Base-by-base conservation (phyloP, 345 rosid species). In the Syzygium aqueum region DNA sequence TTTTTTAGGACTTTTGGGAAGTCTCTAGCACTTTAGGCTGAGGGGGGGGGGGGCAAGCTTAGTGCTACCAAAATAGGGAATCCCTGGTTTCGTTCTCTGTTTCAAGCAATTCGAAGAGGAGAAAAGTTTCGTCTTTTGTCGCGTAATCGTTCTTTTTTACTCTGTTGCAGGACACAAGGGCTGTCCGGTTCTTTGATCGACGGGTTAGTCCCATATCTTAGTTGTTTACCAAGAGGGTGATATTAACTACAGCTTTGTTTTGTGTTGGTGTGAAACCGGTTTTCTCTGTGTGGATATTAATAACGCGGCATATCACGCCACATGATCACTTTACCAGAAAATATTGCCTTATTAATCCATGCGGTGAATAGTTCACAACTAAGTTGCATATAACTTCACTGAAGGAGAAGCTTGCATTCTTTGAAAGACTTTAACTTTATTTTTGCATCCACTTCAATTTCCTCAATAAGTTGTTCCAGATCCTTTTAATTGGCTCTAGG, bases 131-230 rank as follows among this genome's bases (percentile, higher is more conserved):
- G 27, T 53, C 54, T 49, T 51, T 86, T 23, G 51, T 59, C 15
- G 9, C 21, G 0, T 85, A 63, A 85, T 27, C 49, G 16, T 67
- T 11, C 3, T 53, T 51, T 51, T 88, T 59, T 33, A 28, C 56
- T 73, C 21, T 90, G 54, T 84, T 91, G 92, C 97, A 97, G 99
- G 96, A 96, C 86, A 52, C 93, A 5, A 93, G 98, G 92, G 96
- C 98, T 84, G 93, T 97, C 89, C 95, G 99, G 59, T 84, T 97
- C 89, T 97, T 96, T 83, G 99, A 97, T 89, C 98, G 99, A 80
- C 93, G 97, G 97, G 99, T 97, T 59, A 90, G 97, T 93, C 90
- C 90, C 88, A 11, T 84, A 67, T 84, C 77, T 56, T 61, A 73
- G 82, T 73, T 73, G 37, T 73, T 73, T 73, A 5, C 49, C 27